Evolutionary conservation across 2,329 filamentous ascomycete species (phyloP), one percentile per base, ranked within the genome.

Genomic region (Volutella citrinella): DNA sequence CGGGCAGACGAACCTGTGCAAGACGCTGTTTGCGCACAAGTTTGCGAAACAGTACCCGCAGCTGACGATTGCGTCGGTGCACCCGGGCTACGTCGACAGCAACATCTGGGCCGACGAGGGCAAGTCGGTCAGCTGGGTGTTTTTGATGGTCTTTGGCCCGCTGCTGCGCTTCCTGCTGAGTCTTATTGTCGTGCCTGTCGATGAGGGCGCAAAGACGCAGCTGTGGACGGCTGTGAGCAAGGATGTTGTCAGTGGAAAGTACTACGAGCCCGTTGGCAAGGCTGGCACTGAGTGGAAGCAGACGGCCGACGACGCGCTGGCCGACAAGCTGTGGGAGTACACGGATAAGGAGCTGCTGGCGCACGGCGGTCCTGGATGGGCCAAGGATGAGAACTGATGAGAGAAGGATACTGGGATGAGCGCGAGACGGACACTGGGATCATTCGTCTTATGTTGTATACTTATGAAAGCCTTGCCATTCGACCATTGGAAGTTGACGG

Each of bases 161-260:
- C 19, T 3, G 17, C 21, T 12, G 13, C 27, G n/a, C n/a, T n/a
- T n/a, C n/a, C n/a, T n/a, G n/a, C n/a, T n/a, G n/a, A n/a, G n/a
- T 17, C 10, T 25, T 15, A n/a, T 20, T 9, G 30, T 30, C 11
- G 15, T 33, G 6, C 23, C 31, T 3, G 19, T 24, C 7, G 19
- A 28, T 4, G 21, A 29, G 10, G 30, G 30, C 13, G 21, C 21
- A 10, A 35, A 35, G 19, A 27, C 19, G 10, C 36, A 39, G 16
- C 23, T 39, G 10, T 39, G 32, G 36, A 35, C 32, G 17, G 32
- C 27, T 15, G 34, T 38, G 10, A 38, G 31, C 27, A 27, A 34
- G 7, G 19, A 34, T 8, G 22, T 27, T 2, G 26, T n/a, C 8
- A 38, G 27, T n/a, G 36, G 36, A 6, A 15, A 11, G 6, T 38